Percentiles rank a stretch among this genome's conserved stretches.
phyloP scores from a whole-genome alignment of 1,284 basidiomycete species.

The Ustilago xerochloae region DNA sequence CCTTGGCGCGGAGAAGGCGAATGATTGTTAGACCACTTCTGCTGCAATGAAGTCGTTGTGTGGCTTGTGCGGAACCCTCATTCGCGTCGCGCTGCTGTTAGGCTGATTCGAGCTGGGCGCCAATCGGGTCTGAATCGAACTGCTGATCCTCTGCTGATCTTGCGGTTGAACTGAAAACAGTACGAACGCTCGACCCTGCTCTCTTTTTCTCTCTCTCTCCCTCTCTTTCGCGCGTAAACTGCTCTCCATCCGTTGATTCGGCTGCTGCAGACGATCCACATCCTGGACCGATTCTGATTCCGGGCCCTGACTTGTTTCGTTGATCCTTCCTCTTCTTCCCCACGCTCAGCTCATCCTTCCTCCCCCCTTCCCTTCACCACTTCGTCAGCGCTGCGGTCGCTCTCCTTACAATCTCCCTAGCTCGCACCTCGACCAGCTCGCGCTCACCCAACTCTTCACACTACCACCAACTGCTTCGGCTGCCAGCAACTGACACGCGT shows the following conservation, averaged over 20 bases:
- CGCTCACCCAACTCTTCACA: not conserved
- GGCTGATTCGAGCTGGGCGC: not conserved
- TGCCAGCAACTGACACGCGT: not conserved
- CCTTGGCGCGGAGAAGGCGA: not conserved
- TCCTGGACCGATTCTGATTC: slow-evolving; percentile 3
- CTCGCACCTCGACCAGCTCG: not conserved
- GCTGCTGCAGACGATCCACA: not conserved
- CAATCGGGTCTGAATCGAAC: not conserved
- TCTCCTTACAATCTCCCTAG: not conserved
- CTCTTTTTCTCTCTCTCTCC: too few relatives aligned
- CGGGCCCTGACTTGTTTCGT: not conserved
- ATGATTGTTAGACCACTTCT: not conserved
- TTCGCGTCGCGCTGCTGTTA: not conserved
- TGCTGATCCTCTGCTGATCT: not conserved
- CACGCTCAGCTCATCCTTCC: not conserved
- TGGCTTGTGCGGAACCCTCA: not conserved
- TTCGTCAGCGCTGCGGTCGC: not conserved
- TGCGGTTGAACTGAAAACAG: not conserved
- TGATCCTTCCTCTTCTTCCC: not conserved
- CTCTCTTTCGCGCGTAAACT: not conserved
- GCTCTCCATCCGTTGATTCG: not conserved
- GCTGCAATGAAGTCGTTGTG: too few relatives aligned
- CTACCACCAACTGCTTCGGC: too few relatives aligned
- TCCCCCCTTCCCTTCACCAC: not conserved
- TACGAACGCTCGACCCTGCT: not conserved